Evolutionary conservation across 140 eudicot genomes (phyloP).

Genomic region (Oenanthe javanica): DNA sequence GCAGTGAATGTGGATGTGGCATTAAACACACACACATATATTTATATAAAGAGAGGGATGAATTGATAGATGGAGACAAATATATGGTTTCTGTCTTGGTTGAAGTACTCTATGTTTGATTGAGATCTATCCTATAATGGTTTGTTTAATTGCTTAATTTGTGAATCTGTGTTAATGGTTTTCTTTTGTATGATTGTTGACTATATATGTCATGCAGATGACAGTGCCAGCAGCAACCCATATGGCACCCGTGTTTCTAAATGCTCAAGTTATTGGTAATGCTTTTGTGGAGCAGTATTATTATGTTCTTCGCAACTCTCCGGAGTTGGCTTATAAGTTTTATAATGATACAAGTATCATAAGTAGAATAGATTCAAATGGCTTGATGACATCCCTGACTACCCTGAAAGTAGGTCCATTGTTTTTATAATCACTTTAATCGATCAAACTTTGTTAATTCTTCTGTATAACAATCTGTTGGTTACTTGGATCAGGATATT

Average conservation of each 20-base stretch:
- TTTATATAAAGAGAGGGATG: not conserved
- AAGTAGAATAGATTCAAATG: conserved; percentile 60
- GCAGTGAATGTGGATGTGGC: not conserved
- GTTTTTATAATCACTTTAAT: not conserved
- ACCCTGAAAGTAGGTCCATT: conserved; percentile 62
- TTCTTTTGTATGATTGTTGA: not conserved
- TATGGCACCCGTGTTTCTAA: conserved; percentile 44
- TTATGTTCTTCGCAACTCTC: conserved; percentile 73
- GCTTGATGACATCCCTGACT: conserved; percentile 57
- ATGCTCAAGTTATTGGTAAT: conserved; percentile 77
- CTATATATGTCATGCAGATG: conserved; percentile 37
- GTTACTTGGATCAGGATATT: conserved; percentile 45
- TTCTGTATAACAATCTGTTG: not conserved
- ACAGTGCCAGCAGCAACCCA: conserved; percentile 50
- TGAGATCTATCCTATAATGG: not conserved
- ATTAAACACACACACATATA: not conserved
- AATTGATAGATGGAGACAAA: not conserved
- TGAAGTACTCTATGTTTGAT: not conserved
- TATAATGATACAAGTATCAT: conserved; percentile 74
- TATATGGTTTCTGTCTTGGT: not conserved
- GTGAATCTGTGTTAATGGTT: not conserved
- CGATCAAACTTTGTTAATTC: not conserved
- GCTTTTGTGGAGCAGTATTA: conserved; percentile 90
- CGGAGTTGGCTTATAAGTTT: conserved; percentile 59
- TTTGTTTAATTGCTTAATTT: not conserved